Percentiles rank a stretch among this genome's conserved stretches.
These are phyloP conservation scores for Conringia planisiliqua DNA, from an alignment of 345 rosid species.

Conservation along the genomic window DNA sequence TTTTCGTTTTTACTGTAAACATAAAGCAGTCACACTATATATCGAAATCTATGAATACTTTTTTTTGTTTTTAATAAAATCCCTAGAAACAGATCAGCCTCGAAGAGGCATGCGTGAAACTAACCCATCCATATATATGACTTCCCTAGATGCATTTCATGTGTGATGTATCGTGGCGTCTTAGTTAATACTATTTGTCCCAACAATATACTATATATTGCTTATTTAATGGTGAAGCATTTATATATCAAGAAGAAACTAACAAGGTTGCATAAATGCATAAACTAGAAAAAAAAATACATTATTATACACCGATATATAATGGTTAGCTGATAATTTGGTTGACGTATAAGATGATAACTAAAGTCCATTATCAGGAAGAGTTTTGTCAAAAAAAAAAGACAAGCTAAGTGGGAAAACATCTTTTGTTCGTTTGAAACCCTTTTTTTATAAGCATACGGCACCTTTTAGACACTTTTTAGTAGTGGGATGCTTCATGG, in stretches of 20 bases:
- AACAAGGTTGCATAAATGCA: not conserved
- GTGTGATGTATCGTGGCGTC: too few relatives aligned
- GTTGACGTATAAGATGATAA: constrained; percentile 30
- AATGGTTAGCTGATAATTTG: constrained; percentile 9
- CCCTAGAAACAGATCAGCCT: too few relatives aligned
- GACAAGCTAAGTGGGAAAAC: constrained; percentile 13
- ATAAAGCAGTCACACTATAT: too few relatives aligned
- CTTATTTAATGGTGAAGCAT: not conserved
- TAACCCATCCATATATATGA: too few relatives aligned
- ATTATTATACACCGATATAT: not conserved
- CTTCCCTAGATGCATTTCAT: too few relatives aligned
- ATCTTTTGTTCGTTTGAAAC: not conserved
- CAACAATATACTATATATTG: too few relatives aligned
- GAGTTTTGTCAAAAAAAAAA: not conserved
- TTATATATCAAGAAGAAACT: not conserved
- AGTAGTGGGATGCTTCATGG: constrained; percentile 25
- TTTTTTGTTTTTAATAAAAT: too few relatives aligned
- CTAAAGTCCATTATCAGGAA: constrained; percentile 23
- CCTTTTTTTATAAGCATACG: too few relatives aligned
- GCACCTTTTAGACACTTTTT: not conserved
- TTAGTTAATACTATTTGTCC: too few relatives aligned
- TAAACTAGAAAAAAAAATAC: not conserved
- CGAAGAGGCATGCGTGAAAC: too few relatives aligned
- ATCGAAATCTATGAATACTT: too few relatives aligned
- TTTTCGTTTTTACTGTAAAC: too few relatives aligned